Percentiles rank a stretch among this genome's conserved stretches.
Conservation (phyloP, 352 stramenopile genomes). For the Globisporangium yorkense region DNA sequence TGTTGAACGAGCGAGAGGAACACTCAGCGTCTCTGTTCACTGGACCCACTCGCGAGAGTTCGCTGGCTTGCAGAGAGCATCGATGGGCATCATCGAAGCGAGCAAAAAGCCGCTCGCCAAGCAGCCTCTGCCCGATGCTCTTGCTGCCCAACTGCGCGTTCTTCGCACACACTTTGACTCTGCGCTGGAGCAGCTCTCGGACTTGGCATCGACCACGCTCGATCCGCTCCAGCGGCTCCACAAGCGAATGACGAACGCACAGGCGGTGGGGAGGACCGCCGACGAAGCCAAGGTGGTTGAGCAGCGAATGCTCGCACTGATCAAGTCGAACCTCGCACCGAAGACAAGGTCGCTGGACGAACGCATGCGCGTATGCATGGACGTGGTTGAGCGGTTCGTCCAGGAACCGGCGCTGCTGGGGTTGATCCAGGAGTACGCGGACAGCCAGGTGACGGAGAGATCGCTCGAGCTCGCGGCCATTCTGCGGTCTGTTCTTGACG, state of each 20-base stretch:
- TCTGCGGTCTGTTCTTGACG: neutral
- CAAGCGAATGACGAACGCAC: slow-evolving; percentile 35
- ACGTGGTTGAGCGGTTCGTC: slow-evolving; percentile 1
- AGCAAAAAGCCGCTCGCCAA: slow-evolving; percentile 19
- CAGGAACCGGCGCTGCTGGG: neutral
- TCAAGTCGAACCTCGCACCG: slow-evolving; percentile 17
- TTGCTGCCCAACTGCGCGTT: slow-evolving; percentile 11
- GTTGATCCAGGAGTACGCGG: slow-evolving; percentile 17
- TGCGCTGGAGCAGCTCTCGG: slow-evolving; percentile 18
- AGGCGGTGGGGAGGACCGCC: slow-evolving; percentile 40
- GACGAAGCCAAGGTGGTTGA: slow-evolving; percentile 75
- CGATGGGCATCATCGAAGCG: slow-evolving; percentile 2
- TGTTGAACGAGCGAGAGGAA: slow-evolving; percentile 27
- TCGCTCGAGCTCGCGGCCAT: slow-evolving; percentile 2
- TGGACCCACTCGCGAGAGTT: slow-evolving; percentile 33
- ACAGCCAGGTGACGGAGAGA: slow-evolving; percentile 15
- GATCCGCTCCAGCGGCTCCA: slow-evolving; percentile 48
- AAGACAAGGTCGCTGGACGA: slow-evolving; percentile 7
- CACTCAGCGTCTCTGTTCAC: slow-evolving; percentile 44
- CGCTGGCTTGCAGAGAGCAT: neutral
- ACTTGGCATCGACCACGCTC: slow-evolving; percentile 22
- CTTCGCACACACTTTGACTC: slow-evolving; percentile 17
- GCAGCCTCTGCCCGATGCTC: slow-evolving; percentile 18
- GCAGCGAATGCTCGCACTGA: slow-evolving; percentile 32
- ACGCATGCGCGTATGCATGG: neutral